These are phyloP conservation scores for Lycium ferocissimum DNA, from an alignment of 257 asterid species.

Conservation along the genomic window DNA sequence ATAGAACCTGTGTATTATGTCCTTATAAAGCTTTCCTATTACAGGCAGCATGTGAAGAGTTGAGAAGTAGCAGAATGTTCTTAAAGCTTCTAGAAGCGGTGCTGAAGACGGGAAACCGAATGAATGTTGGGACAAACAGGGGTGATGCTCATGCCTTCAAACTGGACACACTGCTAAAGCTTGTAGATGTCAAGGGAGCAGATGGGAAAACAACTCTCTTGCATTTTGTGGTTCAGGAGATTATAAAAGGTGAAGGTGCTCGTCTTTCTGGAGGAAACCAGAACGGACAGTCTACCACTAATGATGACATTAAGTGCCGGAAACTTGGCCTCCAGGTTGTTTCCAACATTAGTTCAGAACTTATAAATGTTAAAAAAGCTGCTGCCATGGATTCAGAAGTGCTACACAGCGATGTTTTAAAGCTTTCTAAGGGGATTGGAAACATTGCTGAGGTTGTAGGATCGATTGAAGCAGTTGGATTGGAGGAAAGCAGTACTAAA, in stretches of 20 bases:
- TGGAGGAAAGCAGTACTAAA: constrained; percentile 23
- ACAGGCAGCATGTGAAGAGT: constrained; percentile 42
- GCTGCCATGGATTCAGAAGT: constrained; percentile 49
- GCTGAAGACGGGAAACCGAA: constrained; percentile 44
- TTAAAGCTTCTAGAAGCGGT: constrained; percentile 46
- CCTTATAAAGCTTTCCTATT: not conserved
- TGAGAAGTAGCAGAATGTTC: constrained; percentile 44
- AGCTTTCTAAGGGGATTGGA: constrained; percentile 36
- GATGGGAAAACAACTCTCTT: constrained; percentile 46
- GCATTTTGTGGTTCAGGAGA: constrained; percentile 47
- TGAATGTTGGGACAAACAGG: constrained; percentile 47
- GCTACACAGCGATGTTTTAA: constrained; percentile 34
- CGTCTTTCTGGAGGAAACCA: constrained; percentile 28
- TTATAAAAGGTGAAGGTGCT: constrained; percentile 40
- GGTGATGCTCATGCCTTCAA: constrained; percentile 47
- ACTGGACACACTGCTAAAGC: constrained; percentile 44
- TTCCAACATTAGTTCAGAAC: constrained; percentile 38
- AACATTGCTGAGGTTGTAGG: constrained; percentile 34
- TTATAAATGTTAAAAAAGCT: constrained; percentile 39
- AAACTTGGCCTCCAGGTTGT: constrained; percentile 46
- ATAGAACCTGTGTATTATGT: not conserved
- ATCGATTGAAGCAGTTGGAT: constrained; percentile 15
- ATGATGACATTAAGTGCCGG: constrained; percentile 25
- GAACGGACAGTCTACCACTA: not conserved
- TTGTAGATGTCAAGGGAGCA: constrained; percentile 42